Percentiles rank a stretch among this genome's conserved stretches.
Evolutionary conservation across 495 filamentous ascomycete species (phyloP).

Genomic region (Durotheca rogersii): DNA sequence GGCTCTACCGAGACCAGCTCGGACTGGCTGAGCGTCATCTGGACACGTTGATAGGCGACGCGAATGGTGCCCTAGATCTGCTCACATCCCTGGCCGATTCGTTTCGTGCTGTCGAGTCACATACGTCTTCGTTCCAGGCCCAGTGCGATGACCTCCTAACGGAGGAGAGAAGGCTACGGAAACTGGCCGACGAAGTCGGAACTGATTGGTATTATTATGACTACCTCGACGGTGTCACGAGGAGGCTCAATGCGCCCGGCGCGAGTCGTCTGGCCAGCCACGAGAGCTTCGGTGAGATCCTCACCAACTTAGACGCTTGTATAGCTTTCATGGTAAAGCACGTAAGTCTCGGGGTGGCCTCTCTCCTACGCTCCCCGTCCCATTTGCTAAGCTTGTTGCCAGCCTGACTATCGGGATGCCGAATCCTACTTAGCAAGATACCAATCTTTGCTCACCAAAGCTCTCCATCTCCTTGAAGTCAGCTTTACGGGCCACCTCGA

Average conservation of each 20-base stretch:
- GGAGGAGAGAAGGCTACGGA: constrained; percentile 73
- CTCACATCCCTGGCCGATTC: constrained; percentile 75
- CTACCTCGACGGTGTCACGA: constrained; percentile 86
- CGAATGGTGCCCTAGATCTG: constrained; percentile 68
- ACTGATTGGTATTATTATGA: constrained; percentile 87
- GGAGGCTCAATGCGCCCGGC: constrained; percentile 87
- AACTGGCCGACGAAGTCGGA: constrained; percentile 76
- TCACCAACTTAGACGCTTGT: constrained; percentile 81
- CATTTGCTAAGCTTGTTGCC: constrained; percentile 33
- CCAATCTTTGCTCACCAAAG: constrained; percentile 69
- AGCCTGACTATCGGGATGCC: constrained; percentile 83
- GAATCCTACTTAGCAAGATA: constrained; percentile 87
- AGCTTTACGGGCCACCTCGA: constrained; percentile 49
- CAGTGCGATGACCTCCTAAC: constrained; percentile 83
- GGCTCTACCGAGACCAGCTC: constrained; percentile 77
- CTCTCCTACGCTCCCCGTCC: not conserved
- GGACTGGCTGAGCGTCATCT: constrained; percentile 76
- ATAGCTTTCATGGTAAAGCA: constrained; percentile 85
- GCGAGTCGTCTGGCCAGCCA: constrained; percentile 78
- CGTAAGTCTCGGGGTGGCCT: constrained; percentile 49
- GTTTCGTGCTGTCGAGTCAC: constrained; percentile 81
- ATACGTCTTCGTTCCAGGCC: constrained; percentile 86
- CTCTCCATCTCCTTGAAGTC: constrained; percentile 55
- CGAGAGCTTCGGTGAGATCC: constrained; percentile 80
- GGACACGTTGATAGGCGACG: constrained; percentile 73